Evolutionary conservation across 2,329 filamentous ascomycete species (phyloP).

Genomic region (Ceratocystis variospora): DNA sequence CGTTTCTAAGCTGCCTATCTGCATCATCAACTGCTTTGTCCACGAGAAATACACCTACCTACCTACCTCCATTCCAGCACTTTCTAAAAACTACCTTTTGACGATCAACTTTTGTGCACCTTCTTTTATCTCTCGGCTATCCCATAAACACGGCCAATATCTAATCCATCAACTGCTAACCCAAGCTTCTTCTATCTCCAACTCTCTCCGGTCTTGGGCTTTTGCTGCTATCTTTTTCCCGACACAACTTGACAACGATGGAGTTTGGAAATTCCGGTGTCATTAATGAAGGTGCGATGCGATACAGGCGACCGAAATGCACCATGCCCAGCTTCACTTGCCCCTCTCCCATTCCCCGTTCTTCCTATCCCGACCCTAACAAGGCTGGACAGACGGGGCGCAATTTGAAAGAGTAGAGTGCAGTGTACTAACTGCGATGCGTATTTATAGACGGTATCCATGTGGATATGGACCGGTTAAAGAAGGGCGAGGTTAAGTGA

Average conservation of each 20-base stretch:
- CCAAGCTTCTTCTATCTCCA: neutral
- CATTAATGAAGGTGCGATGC: constrained; percentile 49
- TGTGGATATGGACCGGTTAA: constrained; percentile 95
- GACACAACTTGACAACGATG: constrained; percentile 30
- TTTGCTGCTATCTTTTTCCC: neutral
- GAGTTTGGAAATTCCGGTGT: constrained; percentile 50
- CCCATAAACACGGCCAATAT: neutral
- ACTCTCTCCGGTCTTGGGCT: neutral
- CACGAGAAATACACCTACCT: neutral
- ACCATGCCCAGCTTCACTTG: no score
- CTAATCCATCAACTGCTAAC: neutral
- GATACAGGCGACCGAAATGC: constrained; percentile 16
- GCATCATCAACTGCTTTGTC: neutral
- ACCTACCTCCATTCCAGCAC: neutral
- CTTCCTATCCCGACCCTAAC: constrained; percentile 12
- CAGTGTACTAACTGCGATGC: constrained; percentile 19
- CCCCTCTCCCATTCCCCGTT: neutral
- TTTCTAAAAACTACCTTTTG: neutral
- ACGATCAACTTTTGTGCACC: neutral
- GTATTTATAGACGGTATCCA: constrained; percentile 78
- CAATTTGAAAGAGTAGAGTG: neutral
- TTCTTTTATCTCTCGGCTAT: neutral
- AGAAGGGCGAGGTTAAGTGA: constrained; percentile 98
- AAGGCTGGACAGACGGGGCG: constrained; percentile 10
- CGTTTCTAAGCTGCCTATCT: constrained; percentile 4